phyloP scores from a whole-genome alignment of 2,329 filamentous ascomycete species.

The Epichloe coenophiala region DNA sequence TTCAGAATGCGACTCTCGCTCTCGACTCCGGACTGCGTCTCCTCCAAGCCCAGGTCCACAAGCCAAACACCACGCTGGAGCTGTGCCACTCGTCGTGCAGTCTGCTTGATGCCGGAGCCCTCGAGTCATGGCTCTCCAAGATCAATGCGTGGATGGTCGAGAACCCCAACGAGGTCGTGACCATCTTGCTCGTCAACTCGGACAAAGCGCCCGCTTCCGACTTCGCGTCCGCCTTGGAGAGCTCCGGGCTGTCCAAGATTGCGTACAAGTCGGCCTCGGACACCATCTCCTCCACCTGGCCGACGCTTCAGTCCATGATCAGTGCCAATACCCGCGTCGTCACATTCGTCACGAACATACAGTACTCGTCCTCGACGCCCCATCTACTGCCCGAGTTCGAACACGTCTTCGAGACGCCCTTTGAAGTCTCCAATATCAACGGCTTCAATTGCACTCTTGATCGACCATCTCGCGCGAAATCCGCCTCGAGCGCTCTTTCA shows the following conservation, averaged over 20 bases:
- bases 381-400: slow-evolving; percentile 52
- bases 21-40: slow-evolving; percentile 59
- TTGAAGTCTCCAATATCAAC: slow-evolving; percentile 44
- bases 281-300: slow-evolving; percentile 42
- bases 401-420: slow-evolving; percentile 61
- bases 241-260: slow-evolving; percentile 46
- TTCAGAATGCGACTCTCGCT: slow-evolving; percentile 56
- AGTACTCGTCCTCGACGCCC: slow-evolving; percentile 27
- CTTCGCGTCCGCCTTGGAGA: slow-evolving; percentile 40
- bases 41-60: slow-evolving; percentile 59
- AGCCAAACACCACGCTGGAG: slow-evolving; percentile 41
- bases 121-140: slow-evolving; percentile 48
- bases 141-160: slow-evolving; percentile 57
- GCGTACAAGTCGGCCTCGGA: slow-evolving; percentile 42
- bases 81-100: slow-evolving; percentile 59
- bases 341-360: slow-evolving; percentile 50
- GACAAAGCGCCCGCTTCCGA: slow-evolving; percentile 41
- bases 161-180: slow-evolving; percentile 64
- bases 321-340: slow-evolving; percentile 49
- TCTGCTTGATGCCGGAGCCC: slow-evolving; percentile 54
- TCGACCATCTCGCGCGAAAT: slow-evolving; percentile 41
- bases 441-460: slow-evolving; percentile 63
- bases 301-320: slow-evolving; percentile 57
- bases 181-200: slow-evolving; percentile 59
- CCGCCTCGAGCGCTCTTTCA: slow-evolving; percentile 38